Conservation (phyloP, 1,284 basidiomycete genomes). For the Marasmius tenuissimus region DNA sequence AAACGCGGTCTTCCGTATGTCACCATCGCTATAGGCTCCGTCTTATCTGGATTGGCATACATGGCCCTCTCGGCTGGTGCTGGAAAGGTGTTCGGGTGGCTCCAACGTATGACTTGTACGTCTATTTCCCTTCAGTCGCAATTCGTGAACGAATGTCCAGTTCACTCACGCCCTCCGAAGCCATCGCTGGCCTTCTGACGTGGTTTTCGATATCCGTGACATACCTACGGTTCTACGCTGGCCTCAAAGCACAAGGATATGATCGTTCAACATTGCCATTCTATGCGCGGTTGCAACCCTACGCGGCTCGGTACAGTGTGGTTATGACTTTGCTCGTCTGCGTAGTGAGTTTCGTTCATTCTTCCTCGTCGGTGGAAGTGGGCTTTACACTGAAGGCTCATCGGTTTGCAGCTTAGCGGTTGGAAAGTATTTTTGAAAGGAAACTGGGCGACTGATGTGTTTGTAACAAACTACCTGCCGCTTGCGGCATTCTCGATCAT, state of each 20-base stretch:
- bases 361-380: neutral
- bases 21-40: conserved; percentile 64
- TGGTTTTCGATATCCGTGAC: conserved; percentile 85
- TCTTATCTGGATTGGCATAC: conserved; percentile 75
- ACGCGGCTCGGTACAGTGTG: conserved; percentile 66
- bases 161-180: conserved; percentile 35
- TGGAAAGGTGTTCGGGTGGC: conserved; percentile 76
- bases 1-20: conserved; percentile 76
- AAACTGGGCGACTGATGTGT: conserved; percentile 57
- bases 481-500: conserved; percentile 75
- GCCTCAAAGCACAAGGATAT: conserved; percentile 74
- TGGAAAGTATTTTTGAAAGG: conserved; percentile 76
- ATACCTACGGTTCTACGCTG: conserved; percentile 79
- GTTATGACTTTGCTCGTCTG: conserved; percentile 60
- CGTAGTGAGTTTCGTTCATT: conserved; percentile 47
- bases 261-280: conserved; percentile 70
- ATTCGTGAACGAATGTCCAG: conserved; percentile 10
- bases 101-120: conserved; percentile 66
- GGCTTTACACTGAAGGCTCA: neutral
- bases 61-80: conserved; percentile 63
- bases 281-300: conserved; percentile 61
- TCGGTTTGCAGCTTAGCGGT: conserved; percentile 59
- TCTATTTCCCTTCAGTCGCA: conserved; percentile 17
- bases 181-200: conserved; percentile 61
- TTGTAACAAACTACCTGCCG: conserved; percentile 82